A percentile compares a stretch with the other conserved stretches of the same genome.
Evolutionary conservation across 2,329 filamentous ascomycete genomes (phyloP).

Genomic region (Colletotrichum melonis): DNA sequence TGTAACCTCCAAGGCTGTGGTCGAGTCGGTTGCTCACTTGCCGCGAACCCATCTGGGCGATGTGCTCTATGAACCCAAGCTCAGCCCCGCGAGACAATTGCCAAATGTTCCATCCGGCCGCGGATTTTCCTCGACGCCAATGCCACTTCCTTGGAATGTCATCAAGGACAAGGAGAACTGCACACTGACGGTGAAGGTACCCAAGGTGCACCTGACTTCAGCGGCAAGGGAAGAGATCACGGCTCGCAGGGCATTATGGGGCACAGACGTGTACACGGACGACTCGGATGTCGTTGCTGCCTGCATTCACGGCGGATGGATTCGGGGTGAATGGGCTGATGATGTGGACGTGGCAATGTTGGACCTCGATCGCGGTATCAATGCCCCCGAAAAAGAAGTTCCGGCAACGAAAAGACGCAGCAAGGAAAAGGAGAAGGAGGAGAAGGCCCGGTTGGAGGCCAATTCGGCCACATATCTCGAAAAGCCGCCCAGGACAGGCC

Average conservation of each 20-base stretch:
- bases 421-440: constrained; percentile 44
- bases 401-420: constrained; percentile 45
- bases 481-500: constrained; percentile 68
- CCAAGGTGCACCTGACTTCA: constrained; percentile 78
- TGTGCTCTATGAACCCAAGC: constrained; percentile 79
- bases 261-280: constrained; percentile 93
- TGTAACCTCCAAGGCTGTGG: constrained; percentile 75
- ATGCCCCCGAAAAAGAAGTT: constrained; percentile 29
- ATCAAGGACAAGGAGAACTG: constrained; percentile 85
- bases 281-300: constrained; percentile 94
- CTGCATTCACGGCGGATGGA: constrained; percentile 93
- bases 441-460: constrained; percentile 49
- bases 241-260: constrained; percentile 84
- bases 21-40: constrained; percentile 76
- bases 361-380: constrained; percentile 58
- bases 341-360: constrained; percentile 79
- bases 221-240: constrained; percentile 86
- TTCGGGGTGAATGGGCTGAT: constrained; percentile 87
- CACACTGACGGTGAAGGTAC: constrained; percentile 88
- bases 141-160: constrained; percentile 79
- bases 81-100: constrained; percentile 65
- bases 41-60: constrained; percentile 87
- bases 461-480: constrained; percentile 56
- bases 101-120: constrained; percentile 52
- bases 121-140: constrained; percentile 68